Percentiles rank a stretch among this genome's conserved stretches.
Conservation (phyloP, 257 asterid species). For the Marsdenia floribunda region DNA sequence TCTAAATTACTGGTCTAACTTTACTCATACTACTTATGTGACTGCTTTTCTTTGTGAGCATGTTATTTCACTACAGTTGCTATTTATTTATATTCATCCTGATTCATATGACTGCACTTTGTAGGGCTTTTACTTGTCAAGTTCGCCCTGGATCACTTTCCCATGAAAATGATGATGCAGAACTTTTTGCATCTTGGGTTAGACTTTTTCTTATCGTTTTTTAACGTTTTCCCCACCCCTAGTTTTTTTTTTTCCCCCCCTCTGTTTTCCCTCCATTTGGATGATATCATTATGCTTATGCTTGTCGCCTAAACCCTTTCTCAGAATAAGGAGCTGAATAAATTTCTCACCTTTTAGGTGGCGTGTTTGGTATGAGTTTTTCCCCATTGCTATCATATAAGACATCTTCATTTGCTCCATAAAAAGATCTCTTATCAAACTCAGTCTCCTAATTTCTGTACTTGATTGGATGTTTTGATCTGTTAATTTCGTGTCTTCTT, state of each 20-base stretch:
- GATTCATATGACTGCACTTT: conserved; percentile 19
- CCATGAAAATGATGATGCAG: conserved; percentile 84
- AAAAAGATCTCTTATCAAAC: neutral
- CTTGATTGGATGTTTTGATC: neutral
- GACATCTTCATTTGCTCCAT: neutral
- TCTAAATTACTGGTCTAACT: conserved; percentile 16
- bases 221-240: no score
- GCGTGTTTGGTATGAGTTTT: neutral
- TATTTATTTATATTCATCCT: conserved; percentile 18
- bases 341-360: neutral
- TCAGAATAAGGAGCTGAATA: neutral
- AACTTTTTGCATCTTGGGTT: conserved; percentile 88
- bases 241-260: neutral
- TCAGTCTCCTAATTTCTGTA: neutral
- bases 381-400: neutral
- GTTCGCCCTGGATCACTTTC: conserved; percentile 85
- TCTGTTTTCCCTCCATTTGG: neutral
- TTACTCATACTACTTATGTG: conserved; percentile 1
- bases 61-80: neutral
- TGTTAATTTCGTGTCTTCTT: neutral
- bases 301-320: neutral
- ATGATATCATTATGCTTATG: neutral
- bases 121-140: conserved; percentile 79
- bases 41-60: conserved; percentile 6
- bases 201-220: conserved; percentile 28